These are phyloP conservation scores for Phaeoacremonium minimum DNA, from an alignment of 2,329 filamentous ascomycete genomes.

Conservation along the genomic window DNA sequence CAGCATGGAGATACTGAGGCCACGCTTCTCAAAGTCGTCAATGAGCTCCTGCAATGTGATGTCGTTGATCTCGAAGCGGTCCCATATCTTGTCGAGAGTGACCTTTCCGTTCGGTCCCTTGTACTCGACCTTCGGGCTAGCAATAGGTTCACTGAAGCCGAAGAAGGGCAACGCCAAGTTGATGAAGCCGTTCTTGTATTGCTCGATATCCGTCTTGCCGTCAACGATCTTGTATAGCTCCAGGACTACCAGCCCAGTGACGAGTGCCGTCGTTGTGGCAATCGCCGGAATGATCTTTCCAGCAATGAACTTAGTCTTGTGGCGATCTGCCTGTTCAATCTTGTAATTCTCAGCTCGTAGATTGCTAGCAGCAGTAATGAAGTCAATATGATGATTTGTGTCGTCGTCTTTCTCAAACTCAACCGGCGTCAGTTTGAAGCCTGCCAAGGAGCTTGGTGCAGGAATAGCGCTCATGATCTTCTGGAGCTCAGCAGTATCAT, in stretches of 20 bases:
- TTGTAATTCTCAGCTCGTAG: slow-evolving; percentile 97
- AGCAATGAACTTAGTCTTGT: slow-evolving; percentile 99
- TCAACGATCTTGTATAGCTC: slow-evolving; percentile 97
- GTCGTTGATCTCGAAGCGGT: slow-evolving; percentile 87
- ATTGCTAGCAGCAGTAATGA: slow-evolving; percentile 96
- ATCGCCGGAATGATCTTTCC: slow-evolving; percentile 99
- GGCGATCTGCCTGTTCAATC: slow-evolving; percentile 84
- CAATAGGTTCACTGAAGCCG: slow-evolving; percentile 95
- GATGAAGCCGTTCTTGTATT: slow-evolving; percentile 99
- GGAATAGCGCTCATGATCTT: slow-evolving; percentile 71
- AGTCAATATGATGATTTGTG: slow-evolving; percentile 96
- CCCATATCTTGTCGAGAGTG: slow-evolving; percentile 93
- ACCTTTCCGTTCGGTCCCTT: slow-evolving; percentile 74
- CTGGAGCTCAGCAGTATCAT: slow-evolving; percentile 73
- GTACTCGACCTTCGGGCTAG: slow-evolving; percentile 89
- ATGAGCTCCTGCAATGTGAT: slow-evolving; percentile 82
- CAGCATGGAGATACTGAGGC: slow-evolving; percentile 83
- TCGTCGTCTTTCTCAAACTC: slow-evolving; percentile 99
- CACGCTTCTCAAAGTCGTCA: slow-evolving; percentile 74
- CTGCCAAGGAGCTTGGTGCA: slow-evolving; percentile 72
- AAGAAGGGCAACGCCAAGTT: slow-evolving; percentile 97
- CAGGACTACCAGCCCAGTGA: slow-evolving; percentile 87
- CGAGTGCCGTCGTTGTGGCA: slow-evolving; percentile 91
- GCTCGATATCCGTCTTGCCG: slow-evolving; percentile 92
- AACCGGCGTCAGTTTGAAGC: slow-evolving; percentile 85